Evolutionary conservation across 2,329 filamentous ascomycete genomes (phyloP), one percentile per base, ranked within the genome.

Genomic region (Fusarium clavum): DNA sequence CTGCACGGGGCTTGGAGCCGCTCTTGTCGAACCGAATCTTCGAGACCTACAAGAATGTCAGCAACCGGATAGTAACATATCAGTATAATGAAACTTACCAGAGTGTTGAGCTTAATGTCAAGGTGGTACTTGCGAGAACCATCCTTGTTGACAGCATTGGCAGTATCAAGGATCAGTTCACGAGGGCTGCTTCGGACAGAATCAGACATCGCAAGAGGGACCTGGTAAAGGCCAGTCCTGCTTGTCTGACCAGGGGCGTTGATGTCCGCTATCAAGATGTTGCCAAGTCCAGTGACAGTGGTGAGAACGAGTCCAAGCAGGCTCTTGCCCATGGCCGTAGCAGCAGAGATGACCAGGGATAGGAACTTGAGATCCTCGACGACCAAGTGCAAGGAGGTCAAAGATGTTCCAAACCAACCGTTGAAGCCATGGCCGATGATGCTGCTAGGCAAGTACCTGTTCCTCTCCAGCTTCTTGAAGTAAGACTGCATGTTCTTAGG

Each of bases 181-280:
- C 87, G 84, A 6, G 86, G 80, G 16, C 87, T 85, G 46, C 81
- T 85, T 30, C 88, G 87, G 47, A 83, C 81, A 54, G 78, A 82
- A n/a, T 83, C 75, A n/a, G 83, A 79, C 65, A 86, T 85, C 2
- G 83, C 82, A 29, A 90, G 75, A 5, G 89, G 88, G 7, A 91
- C 84, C 70, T 91, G 87, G 75, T 85, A 90, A 38, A 86, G 79
- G 0, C 69, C 73, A 8, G 68, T 51, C 32, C 62, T 49, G 32
- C 67, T 69, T 4, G 70, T 20, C 12, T 73, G 68, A 0, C 72
- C 72, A 1, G 72, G 72, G 9, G 70, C 67, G 25, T 77, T 79
- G 8, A 78, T 64, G 29, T 79, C 76, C 2, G 70, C 67, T 25
- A 73, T 61, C 20, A 79, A 34, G 4, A 79, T 66, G 27, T 77